phyloP scores from a whole-genome alignment of 208 protist genomes.

The Vickermania spadyakhi region DNA sequence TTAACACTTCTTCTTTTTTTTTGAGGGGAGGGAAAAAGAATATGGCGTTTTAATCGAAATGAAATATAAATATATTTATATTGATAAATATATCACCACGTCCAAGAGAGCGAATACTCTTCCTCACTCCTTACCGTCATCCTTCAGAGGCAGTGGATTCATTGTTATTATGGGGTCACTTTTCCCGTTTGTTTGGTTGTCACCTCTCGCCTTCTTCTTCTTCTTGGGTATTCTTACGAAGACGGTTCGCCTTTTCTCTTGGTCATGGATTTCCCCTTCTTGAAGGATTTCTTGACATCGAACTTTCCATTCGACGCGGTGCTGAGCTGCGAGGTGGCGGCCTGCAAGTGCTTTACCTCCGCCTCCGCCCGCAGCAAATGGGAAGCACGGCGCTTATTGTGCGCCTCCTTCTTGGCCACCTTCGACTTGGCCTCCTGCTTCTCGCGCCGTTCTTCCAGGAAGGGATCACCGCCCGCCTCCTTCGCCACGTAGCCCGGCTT shows the following conservation, averaged over 20 bases:
- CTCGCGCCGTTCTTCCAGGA: slow-evolving; percentile 78
- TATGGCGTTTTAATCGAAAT: no score
- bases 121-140: no score
- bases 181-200: no score
- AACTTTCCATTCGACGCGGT: slow-evolving; percentile 92
- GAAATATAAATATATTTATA: no score
- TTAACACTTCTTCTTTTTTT: no score
- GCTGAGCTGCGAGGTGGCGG: slow-evolving; percentile 51
- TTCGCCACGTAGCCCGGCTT: slow-evolving; percentile 72
- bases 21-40: no score
- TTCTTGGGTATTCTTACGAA: no score
- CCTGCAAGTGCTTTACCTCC: slow-evolving; percentile 73
- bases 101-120: no score
- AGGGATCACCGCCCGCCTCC: slow-evolving; percentile 88
- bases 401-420: slow-evolving; percentile 87
- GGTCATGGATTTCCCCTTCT: slow-evolving; percentile 44
- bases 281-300: slow-evolving; percentile 57
- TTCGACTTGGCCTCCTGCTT: slow-evolving; percentile 83
- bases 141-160: no score
- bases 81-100: no score
- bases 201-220: no score
- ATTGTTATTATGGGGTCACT: no score
- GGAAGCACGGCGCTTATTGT: slow-evolving; percentile 82
- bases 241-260: slow-evolving; percentile 4
- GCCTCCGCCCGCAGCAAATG: slow-evolving; percentile 56